phyloP scores from a whole-genome alignment of 495 filamentous ascomycete species.

The Bacidia gigantensis region DNA sequence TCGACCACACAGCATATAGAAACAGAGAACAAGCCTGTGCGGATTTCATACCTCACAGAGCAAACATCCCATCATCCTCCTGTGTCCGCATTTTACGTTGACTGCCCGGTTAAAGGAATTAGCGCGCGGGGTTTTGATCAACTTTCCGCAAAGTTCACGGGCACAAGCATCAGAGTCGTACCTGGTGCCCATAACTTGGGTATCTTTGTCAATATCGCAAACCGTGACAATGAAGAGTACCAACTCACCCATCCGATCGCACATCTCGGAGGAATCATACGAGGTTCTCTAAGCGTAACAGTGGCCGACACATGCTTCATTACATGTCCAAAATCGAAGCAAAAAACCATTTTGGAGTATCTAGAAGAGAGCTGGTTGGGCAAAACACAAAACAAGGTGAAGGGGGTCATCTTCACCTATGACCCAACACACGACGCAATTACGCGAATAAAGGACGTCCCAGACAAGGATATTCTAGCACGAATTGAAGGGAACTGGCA shows the following conservation, averaged over 20 bases:
- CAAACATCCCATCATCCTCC: slow-evolving; percentile 98
- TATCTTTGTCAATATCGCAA: slow-evolving; percentile 80
- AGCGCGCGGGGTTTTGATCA: slow-evolving; percentile 87
- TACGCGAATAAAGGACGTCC: slow-evolving; percentile 67
- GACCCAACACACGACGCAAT: slow-evolving; percentile 67
- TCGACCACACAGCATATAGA: slow-evolving; percentile 22
- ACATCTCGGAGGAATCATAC: slow-evolving; percentile 77
- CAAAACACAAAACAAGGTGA: slow-evolving; percentile 76
- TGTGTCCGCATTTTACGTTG: slow-evolving; percentile 89
- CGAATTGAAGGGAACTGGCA: slow-evolving; percentile 75
- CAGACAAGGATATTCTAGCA: slow-evolving; percentile 69
- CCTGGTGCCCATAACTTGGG: slow-evolving; percentile 89
- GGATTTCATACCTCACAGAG: slow-evolving; percentile 86
- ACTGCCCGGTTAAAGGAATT: slow-evolving; percentile 83
- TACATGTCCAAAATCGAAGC: slow-evolving; percentile 70
- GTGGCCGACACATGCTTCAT: slow-evolving; percentile 81
- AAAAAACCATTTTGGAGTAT: slow-evolving; percentile 86
- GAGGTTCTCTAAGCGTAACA: slow-evolving; percentile 69
- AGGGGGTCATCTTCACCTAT: slow-evolving; percentile 83
- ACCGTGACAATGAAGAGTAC: slow-evolving; percentile 74
- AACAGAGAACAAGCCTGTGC: slow-evolving; percentile 42
- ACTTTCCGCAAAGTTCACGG: slow-evolving; percentile 93
- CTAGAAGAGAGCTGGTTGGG: slow-evolving; percentile 91
- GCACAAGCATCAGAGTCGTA: slow-evolving; percentile 80
- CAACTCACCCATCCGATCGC: slow-evolving; percentile 88